Conservation (phyloP, 495 filamentous ascomycete genomes). For the Penicillium canariense region DNA sequence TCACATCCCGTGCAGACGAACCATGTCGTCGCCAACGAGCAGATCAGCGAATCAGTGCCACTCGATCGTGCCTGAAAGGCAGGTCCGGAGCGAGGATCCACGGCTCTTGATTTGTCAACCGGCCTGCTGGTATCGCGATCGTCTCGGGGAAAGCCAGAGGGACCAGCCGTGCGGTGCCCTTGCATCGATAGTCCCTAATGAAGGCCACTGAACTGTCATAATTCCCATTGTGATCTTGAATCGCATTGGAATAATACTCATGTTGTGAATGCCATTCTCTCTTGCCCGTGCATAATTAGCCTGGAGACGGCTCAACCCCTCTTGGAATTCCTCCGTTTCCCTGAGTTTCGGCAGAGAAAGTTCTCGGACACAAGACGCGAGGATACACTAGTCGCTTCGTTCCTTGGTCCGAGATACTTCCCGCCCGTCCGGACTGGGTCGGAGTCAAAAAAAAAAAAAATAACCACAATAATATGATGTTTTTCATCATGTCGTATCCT, state of each 20-base stretch:
- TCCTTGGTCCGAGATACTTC: too few species aligned
- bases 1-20: constrained; percentile 39
- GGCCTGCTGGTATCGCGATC: constrained; percentile 33
- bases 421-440: background rate
- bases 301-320: background rate
- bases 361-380: too few species aligned
- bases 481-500: background rate
- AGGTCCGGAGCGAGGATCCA: constrained; percentile 24
- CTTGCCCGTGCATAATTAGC: constrained; percentile 14
- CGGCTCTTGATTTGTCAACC: constrained; percentile 44
- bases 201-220: constrained; percentile 4
- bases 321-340: constrained; percentile 14
- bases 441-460: background rate
- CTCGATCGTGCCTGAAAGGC: constrained; percentile 22
- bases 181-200: constrained; percentile 40
- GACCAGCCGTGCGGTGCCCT: constrained; percentile 36
- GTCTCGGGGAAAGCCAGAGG: constrained; percentile 32
- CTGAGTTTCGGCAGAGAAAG: constrained; percentile 22
- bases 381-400: too few species aligned
- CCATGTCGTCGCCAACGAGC: constrained; percentile 3
- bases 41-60: constrained; percentile 37
- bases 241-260: too few species aligned
- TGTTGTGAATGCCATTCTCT: too few species aligned
- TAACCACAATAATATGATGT: too few species aligned
- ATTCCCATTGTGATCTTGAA: too few species aligned